Conservation (phyloP, 768 basidiomycete genomes). For the Mycena kentingensis region DNA sequence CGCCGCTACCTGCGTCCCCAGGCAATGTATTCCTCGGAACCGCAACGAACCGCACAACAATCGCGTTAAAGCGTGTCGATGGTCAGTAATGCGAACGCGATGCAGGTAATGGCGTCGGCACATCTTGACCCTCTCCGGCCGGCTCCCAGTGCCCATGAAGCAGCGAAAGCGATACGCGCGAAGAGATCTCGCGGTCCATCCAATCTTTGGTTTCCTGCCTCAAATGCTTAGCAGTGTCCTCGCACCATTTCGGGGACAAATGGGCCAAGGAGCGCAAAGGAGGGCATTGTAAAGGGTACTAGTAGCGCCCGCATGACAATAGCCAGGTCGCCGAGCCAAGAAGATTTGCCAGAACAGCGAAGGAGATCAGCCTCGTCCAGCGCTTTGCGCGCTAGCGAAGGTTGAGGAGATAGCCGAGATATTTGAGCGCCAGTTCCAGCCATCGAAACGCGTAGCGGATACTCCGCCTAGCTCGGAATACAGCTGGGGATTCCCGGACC, state of each 20-base stretch:
- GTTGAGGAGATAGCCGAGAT: constrained; percentile 16
- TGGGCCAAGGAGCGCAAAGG: neutral
- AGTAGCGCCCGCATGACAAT: neutral
- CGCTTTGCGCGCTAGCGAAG: neutral
- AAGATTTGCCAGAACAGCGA: neutral
- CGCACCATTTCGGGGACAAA: neutral
- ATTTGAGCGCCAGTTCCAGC: constrained; percentile 19
- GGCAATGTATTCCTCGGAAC: neutral
- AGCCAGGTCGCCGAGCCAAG: neutral
- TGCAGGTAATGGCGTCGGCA: constrained; percentile 6
- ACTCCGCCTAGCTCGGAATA: constrained; percentile 27
- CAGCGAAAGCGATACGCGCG: neutral
- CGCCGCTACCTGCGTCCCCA: neutral
- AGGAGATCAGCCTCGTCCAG: neutral
- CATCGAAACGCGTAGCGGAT: constrained; percentile 24
- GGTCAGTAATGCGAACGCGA: neutral
- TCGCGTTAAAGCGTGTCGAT: constrained; percentile 6
- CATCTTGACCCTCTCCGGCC: neutral
- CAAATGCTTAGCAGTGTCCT: neutral
- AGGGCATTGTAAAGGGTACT: neutral
- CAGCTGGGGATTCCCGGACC: constrained; percentile 16
- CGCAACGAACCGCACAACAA: neutral
- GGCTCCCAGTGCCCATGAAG: constrained; percentile 2
- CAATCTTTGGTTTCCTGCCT: neutral
- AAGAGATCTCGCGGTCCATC: neutral